Evolutionary conservation across 352 stramenopile genomes (phyloP), one percentile per base, ranked within the genome.

Genomic region (Thalassiosira mediterranea): DNA sequence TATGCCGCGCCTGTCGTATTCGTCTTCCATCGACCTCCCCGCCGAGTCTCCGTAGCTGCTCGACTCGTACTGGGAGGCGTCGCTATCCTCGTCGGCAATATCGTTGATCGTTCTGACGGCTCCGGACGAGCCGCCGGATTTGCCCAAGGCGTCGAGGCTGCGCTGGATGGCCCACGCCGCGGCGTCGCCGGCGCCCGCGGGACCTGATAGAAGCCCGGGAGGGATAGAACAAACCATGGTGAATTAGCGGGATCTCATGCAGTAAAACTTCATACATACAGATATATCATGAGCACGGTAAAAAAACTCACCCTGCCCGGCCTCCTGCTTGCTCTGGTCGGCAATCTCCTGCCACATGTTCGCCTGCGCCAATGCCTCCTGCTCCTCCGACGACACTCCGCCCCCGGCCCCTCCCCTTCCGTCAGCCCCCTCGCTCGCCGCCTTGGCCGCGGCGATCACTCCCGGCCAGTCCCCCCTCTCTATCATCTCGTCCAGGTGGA

Each of bases 391-490:
- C 28, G 57, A 68, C 57, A 57, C 71, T 34, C 71, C 74, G 37
- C 51, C 66, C 13, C 31, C 26, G n/a, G 13, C 7, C 17, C 21
- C 26, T n/a, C 29, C 29, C 11, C 37, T n/a, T n/a, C n/a, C n/a
- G 26, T 40, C 44, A 17, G 37, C 48, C 34, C 60, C 60, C 29
- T 74, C 62, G 15, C 62, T 80, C 3, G 71, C 71, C 67, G 31
- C 49, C 21, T 81, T 81, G n/a, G 74, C 74, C 15, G 74, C 74
- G 32, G 68, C 61, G 44, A 83, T 77, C 11, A 90, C 76, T 13
- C 78, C 84, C 63, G 89, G 71, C 84, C 84, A 90, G 42, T 90
- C 70, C 17, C 81, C 79, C 21, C 54, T 72, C 31, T 86, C 70
- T 3, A 88, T 69, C 52, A 86, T 53, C 42, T 52, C 54, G 69